Percentiles rank a stretch among this genome's conserved stretches.
Conservation (phyloP, 2,329 filamentous ascomycete species). For the Cephalotrichum gorgonifer region DNA sequence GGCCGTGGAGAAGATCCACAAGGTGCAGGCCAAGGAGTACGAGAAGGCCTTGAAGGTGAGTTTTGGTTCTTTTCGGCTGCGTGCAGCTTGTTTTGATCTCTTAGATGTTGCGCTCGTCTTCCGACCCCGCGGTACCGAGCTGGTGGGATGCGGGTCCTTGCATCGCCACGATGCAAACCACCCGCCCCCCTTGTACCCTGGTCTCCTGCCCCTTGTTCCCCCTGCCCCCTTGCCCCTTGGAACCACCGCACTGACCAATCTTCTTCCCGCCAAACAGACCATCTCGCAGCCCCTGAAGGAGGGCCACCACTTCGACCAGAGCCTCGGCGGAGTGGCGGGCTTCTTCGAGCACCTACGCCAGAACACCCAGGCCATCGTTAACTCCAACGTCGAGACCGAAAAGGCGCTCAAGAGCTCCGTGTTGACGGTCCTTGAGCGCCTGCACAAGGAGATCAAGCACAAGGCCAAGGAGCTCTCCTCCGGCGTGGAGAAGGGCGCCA, state of each 20-base stretch:
- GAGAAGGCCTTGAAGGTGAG: slow-evolving; percentile 78
- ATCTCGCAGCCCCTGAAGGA: slow-evolving; percentile 80
- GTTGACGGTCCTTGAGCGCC: slow-evolving; percentile 75
- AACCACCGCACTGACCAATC: slow-evolving; percentile 4
- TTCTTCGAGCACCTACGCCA: slow-evolving; percentile 90
- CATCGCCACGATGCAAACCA: neutral
- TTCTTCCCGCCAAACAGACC: slow-evolving; percentile 39
- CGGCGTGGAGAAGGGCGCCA: slow-evolving; percentile 74
- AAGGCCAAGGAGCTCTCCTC: slow-evolving; percentile 82
- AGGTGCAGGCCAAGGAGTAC: slow-evolving; percentile 82
- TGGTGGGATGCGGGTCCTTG: neutral
- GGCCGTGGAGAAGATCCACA: slow-evolving; percentile 78
- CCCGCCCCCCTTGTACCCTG: neutral
- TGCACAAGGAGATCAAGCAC: slow-evolving; percentile 94
- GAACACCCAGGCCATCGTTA: slow-evolving; percentile 86
- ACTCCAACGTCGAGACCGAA: slow-evolving; percentile 82
- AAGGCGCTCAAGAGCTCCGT: slow-evolving; percentile 81
- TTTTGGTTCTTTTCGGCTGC: neutral
- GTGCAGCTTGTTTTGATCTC: neutral
- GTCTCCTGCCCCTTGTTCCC: no score
- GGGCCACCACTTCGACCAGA: slow-evolving; percentile 82
- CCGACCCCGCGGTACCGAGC: neutral
- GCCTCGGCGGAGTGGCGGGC: slow-evolving; percentile 74
- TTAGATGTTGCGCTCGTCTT: no score
- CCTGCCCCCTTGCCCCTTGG: neutral